Evolutionary conservation across 2,329 filamentous ascomycete genomes (phyloP).

Genomic region (Fusarium citri): DNA sequence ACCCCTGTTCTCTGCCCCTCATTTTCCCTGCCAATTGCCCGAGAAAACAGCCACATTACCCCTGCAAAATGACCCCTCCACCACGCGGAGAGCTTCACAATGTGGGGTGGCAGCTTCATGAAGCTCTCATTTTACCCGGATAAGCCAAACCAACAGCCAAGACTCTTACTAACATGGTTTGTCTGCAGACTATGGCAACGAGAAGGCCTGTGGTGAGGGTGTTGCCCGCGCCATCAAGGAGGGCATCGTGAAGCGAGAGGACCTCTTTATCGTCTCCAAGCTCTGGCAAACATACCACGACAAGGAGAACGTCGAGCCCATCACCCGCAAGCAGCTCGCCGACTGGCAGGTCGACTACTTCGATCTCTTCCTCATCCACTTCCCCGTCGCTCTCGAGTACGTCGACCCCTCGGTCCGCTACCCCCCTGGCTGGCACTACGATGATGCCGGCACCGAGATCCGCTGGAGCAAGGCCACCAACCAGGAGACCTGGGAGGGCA

Average conservation of each 20-base stretch:
- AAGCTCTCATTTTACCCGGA: constrained; percentile 16
- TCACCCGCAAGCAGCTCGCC: constrained; percentile 79
- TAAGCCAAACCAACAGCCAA: not conserved
- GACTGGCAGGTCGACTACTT: constrained; percentile 92
- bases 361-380: constrained; percentile 90
- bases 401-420: constrained; percentile 83
- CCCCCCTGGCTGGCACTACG: constrained; percentile 81
- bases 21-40: constrained; percentile 40
- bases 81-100: constrained; percentile 26
- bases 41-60: constrained; percentile 43
- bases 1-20: constrained; percentile 24
- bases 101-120: constrained; percentile 34
- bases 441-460: constrained; percentile 68
- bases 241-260: constrained; percentile 82
- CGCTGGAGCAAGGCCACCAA: constrained; percentile 75
- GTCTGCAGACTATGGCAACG: constrained; percentile 83
- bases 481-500: constrained; percentile 84
- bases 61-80: constrained; percentile 42
- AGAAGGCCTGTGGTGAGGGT: constrained; percentile 81
- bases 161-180: constrained; percentile 11
- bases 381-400: constrained; percentile 87
- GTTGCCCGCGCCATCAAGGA: constrained; percentile 84
- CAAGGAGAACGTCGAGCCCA: constrained; percentile 78
- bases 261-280: constrained; percentile 93
- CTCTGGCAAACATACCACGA: constrained; percentile 95